Percentiles rank a stretch among this genome's conserved stretches.
These are phyloP conservation scores for Fusarium compactum DNA, from an alignment of 2,329 filamentous ascomycete species.

Conservation along the genomic window DNA sequence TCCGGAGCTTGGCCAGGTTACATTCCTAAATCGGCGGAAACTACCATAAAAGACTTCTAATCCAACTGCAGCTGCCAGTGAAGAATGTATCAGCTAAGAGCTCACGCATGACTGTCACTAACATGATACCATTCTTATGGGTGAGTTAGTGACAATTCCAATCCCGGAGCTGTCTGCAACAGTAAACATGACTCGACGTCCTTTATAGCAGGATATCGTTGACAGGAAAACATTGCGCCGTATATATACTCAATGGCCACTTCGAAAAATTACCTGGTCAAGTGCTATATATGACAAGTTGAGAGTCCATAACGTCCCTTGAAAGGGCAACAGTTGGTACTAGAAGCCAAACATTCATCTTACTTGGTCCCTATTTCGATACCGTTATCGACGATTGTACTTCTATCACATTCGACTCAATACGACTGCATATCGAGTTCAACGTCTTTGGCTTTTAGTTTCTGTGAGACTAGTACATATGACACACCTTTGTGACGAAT, in stretches of 20 bases:
- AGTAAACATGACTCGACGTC: background rate
- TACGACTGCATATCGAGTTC: background rate
- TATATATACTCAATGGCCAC: background rate
- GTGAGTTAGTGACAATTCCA: background rate
- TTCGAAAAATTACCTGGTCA: background rate
- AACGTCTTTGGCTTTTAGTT: background rate
- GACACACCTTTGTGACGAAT: constrained; percentile 6
- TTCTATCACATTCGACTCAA: constrained; percentile 22
- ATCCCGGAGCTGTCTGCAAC: background rate
- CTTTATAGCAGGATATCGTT: background rate
- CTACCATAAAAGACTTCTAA: background rate
- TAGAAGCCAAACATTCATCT: background rate
- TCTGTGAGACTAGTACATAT: background rate
- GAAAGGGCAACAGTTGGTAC: background rate
- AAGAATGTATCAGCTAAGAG: background rate
- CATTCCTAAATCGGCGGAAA: background rate
- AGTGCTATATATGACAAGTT: constrained; percentile 23
- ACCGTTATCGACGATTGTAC: background rate
- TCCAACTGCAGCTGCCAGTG: background rate
- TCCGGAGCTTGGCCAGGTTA: background rate
- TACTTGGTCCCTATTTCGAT: background rate
- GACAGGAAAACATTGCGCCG: background rate
- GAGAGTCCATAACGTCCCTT: background rate
- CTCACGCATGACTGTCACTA: constrained; percentile 2
- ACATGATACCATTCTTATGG: background rate